Evolutionary conservation across 1,284 basidiomycete species (phyloP).

Genomic region (Vanrija pseudolonga): DNA sequence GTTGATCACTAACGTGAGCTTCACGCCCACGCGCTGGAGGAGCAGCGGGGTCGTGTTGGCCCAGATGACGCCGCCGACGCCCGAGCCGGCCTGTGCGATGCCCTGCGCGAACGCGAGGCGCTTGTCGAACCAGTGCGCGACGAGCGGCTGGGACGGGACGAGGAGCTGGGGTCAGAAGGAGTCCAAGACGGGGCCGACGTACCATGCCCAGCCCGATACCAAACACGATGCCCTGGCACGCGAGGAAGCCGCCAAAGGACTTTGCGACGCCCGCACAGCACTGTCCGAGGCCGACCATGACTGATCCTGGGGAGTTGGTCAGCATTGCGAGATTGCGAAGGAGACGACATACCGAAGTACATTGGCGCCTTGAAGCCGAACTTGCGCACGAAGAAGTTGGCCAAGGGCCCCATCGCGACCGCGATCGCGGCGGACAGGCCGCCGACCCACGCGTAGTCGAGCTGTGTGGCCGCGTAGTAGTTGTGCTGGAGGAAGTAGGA

Average conservation of each 20-base stretch:
- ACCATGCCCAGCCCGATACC: constrained; percentile 34
- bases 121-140: constrained; percentile 47
- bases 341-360: constrained; percentile 33
- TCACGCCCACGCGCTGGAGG: constrained; percentile 38
- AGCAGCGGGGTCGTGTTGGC: constrained; percentile 41
- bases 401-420: constrained; percentile 44
- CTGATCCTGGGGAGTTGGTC: constrained; percentile 21
- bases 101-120: constrained; percentile 42
- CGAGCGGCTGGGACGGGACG: constrained; percentile 42
- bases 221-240: constrained; percentile 40
- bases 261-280: constrained; percentile 32
- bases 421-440: constrained; percentile 46
- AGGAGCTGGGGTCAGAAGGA: constrained; percentile 20
- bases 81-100: constrained; percentile 39
- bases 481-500: constrained; percentile 49
- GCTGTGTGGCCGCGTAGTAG: constrained; percentile 46
- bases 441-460: constrained; percentile 51
- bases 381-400: constrained; percentile 41
- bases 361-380: constrained; percentile 44
- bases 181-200: neutral
- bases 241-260: constrained; percentile 29
- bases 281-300: constrained; percentile 32
- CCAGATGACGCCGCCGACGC: constrained; percentile 45
- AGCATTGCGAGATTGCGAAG: neutral
- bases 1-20: constrained; percentile 46